Evolutionary conservation across 2,329 filamentous ascomycete species (phyloP).

Genomic region (Alternaria metachromatica): DNA sequence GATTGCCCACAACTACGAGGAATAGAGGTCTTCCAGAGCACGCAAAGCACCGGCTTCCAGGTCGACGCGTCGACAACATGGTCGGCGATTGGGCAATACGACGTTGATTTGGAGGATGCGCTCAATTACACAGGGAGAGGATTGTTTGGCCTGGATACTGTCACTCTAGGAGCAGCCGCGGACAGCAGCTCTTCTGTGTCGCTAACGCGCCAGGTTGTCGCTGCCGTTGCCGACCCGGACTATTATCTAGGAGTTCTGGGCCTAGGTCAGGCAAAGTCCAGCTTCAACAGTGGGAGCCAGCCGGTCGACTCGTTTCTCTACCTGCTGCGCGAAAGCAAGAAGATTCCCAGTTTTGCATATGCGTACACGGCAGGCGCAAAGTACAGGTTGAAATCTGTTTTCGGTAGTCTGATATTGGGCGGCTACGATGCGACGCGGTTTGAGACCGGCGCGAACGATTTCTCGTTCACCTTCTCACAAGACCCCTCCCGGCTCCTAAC

Average conservation of each 20-base stretch:
- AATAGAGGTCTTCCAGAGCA: slow-evolving; percentile 36
- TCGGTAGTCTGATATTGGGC: slow-evolving; percentile 49
- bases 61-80: slow-evolving; percentile 38
- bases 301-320: slow-evolving; percentile 37
- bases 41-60: slow-evolving; percentile 42
- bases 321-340: slow-evolving; percentile 34
- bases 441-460: slow-evolving; percentile 33
- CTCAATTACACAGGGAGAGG: slow-evolving; percentile 36
- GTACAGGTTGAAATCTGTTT: slow-evolving; percentile 42
- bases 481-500: slow-evolving; percentile 42
- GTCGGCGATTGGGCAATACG: slow-evolving; percentile 44
- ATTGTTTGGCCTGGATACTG: slow-evolving; percentile 43
- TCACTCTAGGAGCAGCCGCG: slow-evolving; percentile 34
- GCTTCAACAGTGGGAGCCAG: slow-evolving; percentile 37
- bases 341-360: slow-evolving; percentile 46
- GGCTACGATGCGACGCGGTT: slow-evolving; percentile 53
- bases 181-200: slow-evolving; percentile 23
- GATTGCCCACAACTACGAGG: slow-evolving; percentile 42
- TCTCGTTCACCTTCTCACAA: slow-evolving; percentile 43
- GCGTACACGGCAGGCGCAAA: slow-evolving; percentile 46
- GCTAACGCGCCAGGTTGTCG: slow-evolving; percentile 39
- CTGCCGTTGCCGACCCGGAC: slow-evolving; percentile 35
- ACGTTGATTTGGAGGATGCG: slow-evolving; percentile 36
- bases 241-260: slow-evolving; percentile 43
- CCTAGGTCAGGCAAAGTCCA: slow-evolving; percentile 37